phyloP scores from a whole-genome alignment of 1,284 basidiomycete species.

The Pseudozyma sp. region DNA sequence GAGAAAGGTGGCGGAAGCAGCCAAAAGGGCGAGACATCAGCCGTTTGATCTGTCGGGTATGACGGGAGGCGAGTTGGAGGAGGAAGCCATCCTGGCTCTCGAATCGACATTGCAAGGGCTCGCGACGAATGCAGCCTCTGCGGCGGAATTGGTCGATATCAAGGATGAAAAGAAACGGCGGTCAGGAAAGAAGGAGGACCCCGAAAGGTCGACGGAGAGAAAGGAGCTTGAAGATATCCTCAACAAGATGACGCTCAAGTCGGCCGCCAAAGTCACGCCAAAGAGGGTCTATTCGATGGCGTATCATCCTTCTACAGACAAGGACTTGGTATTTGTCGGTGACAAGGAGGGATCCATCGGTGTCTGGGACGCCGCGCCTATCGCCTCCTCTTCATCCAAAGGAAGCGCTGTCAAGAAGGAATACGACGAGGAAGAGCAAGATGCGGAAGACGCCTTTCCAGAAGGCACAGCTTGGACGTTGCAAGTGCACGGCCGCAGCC shows the following conservation, averaged over 20 bases:
- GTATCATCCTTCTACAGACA: constrained; percentile 58
- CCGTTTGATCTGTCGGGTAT: constrained; percentile 50
- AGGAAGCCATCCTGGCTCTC: constrained; percentile 36
- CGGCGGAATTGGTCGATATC: constrained; percentile 39
- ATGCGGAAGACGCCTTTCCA: constrained; percentile 16
- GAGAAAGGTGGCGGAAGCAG: constrained; percentile 42
- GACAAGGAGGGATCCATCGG: constrained; percentile 65
- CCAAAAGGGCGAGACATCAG: constrained; percentile 53
- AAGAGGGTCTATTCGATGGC: constrained; percentile 62
- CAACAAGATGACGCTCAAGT: constrained; percentile 56
- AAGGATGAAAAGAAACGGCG: constrained; percentile 33
- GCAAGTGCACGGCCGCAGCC: constrained; percentile 58
- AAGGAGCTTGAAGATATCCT: constrained; percentile 50
- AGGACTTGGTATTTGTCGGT: constrained; percentile 64
- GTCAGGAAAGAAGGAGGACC: constrained; percentile 3
- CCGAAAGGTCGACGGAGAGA: constrained; percentile 12
- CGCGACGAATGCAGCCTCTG: constrained; percentile 17
- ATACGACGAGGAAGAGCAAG: constrained; percentile 33
- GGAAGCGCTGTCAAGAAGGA: constrained; percentile 29
- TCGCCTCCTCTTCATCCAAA: background rate
- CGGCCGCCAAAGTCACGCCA: constrained; percentile 53
- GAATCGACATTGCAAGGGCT: constrained; percentile 28
- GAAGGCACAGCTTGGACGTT: constrained; percentile 55
- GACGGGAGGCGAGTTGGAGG: constrained; percentile 43
- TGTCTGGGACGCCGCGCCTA: constrained; percentile 60